These are phyloP conservation scores for Carex arenaria DNA, from an alignment of 202 grass and related monocot species.

Conservation along the genomic window DNA sequence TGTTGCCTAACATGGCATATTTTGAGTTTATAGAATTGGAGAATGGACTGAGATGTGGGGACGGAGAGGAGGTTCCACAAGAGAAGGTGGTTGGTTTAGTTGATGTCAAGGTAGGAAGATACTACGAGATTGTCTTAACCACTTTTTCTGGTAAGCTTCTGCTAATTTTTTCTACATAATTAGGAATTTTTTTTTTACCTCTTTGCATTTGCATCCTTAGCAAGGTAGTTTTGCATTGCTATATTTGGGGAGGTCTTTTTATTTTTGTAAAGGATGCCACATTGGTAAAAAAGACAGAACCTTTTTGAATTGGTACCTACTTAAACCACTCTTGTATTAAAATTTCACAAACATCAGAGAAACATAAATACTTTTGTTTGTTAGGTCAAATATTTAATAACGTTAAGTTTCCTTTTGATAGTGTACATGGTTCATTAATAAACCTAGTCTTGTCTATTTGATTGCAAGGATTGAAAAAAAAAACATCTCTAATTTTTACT, in stretches of 20 bases:
- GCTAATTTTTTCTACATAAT: not conserved
- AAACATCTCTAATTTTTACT: not conserved
- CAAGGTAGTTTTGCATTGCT: not conserved
- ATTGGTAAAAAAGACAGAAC: not conserved
- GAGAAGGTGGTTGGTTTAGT: slow-evolving; percentile 58
- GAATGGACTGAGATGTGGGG: slow-evolving; percentile 36
- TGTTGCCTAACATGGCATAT: slow-evolving; percentile 86
- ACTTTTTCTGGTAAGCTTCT: slow-evolving; percentile 68
- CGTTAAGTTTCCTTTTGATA: not conserved
- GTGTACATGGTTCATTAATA: not conserved
- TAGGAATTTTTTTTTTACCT: not conserved
- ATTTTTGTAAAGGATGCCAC: not conserved
- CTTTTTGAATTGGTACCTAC: not conserved
- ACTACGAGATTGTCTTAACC: slow-evolving; percentile 86
- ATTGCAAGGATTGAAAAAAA: not conserved
- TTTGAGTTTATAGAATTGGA: slow-evolving; percentile 80
- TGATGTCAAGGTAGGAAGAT: slow-evolving; percentile 67
- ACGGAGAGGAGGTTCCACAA: slow-evolving; percentile 36
- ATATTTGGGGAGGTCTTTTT: not conserved
- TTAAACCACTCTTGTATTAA: not conserved
- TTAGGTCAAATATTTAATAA: not conserved
- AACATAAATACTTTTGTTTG: not conserved
- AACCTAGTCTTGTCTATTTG: not conserved
- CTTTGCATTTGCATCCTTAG: not conserved
- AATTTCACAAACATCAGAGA: not conserved